Evolutionary conservation across 345 rosid genomes (phyloP).

Genomic region (Barbarea vulgaris): DNA sequence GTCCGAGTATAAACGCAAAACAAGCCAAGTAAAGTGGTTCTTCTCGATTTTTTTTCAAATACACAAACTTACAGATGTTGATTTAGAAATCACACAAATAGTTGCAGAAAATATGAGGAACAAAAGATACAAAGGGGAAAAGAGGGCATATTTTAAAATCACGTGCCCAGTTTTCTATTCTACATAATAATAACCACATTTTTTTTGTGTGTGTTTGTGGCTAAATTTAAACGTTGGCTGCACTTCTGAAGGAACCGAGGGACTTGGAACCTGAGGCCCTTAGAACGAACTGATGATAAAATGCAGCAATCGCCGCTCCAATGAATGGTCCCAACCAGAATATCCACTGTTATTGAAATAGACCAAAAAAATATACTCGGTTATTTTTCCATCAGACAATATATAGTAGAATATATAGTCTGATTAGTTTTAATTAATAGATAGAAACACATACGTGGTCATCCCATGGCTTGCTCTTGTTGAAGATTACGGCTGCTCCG

Average conservation of each 20-base stretch:
- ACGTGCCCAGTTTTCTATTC: not conserved
- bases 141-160: slow-evolving; percentile 4
- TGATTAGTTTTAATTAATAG: not conserved
- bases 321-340: slow-evolving; percentile 89
- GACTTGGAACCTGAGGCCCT: slow-evolving; percentile 82
- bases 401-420: too few relatives aligned
- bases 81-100: slow-evolving; percentile 3
- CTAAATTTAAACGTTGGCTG: slow-evolving; percentile 39
- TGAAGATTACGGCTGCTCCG: slow-evolving; percentile 62
- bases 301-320: slow-evolving; percentile 84
- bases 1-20: not conserved
- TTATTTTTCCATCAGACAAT: too few relatives aligned
- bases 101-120: not conserved
- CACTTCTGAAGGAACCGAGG: slow-evolving; percentile 87
- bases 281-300: slow-evolving; percentile 76
- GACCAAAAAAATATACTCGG: not conserved
- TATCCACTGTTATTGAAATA: slow-evolving; percentile 57
- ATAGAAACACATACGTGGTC: slow-evolving; percentile 47
- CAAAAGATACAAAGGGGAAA: not conserved
- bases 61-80: not conserved
- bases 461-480: slow-evolving; percentile 57
- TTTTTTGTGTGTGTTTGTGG: slow-evolving; percentile 1
- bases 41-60: not conserved
- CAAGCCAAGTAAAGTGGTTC: not conserved
- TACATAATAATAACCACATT: not conserved